Evolutionary conservation across 371 early-diverging fungal species (phyloP), one percentile per base, ranked within the genome.

Genomic region (Entomophthora muscae): DNA sequence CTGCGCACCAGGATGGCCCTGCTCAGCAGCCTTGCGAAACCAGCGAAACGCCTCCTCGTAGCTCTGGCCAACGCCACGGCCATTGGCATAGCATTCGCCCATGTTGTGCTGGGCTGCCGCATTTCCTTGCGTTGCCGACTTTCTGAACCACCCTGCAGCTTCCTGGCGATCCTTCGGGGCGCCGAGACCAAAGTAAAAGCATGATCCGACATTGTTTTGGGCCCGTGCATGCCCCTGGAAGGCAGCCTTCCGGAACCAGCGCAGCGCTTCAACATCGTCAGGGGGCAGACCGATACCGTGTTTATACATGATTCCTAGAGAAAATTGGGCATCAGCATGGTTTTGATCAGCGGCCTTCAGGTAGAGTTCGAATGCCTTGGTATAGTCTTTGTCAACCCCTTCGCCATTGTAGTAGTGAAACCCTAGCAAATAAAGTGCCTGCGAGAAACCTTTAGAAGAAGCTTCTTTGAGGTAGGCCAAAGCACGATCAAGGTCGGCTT

Each of bases 171-270:
- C 74, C 31, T 75, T 73, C 21, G 73, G 68, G 52, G 80, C 79
- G 1, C 62, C 62, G 12, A 64, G 26, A 1, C 57, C 57, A 51
- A 55, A 64, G 29, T 89, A 87, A 68, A 82, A 88, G 56, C 84
- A 86, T 67, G 87, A 84, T 0, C 88, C 92, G 2, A 88, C 72
- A 66, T 87, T 88, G 71, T 89, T 84, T 67, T 87, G 86, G 31
- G 89, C 87, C 26, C 85, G 65, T 10, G 85, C 76, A 66, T 89
- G 86, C 1, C 86, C 86, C 66, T 86, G 87, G 1, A 73, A 59
- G 1, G 88, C 86, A 0, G 90, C 86, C 56, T 72, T 70, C 12
- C 70, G 76, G 70, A 86, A 91, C 88, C 88, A 90, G 54, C 76
- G 69, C 13, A 80, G 73, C 17, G 82, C 87, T 28, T 70, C 54